Conservation (phyloP, 768 basidiomycete species). For the Tulasnella sp. region DNA sequence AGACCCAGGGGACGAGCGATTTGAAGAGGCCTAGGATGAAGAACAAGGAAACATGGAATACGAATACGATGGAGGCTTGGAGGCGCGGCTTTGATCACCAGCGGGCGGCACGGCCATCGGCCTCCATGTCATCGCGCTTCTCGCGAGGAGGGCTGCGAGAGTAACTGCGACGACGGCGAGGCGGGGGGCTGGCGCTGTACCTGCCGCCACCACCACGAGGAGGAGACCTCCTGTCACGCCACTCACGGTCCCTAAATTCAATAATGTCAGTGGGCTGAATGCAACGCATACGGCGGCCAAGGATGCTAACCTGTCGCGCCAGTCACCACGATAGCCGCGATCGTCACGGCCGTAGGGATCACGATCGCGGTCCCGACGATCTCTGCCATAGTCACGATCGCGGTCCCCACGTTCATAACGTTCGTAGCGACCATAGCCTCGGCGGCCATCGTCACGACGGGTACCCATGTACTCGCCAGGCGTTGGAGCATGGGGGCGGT, state of each 20-base stretch:
- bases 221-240: constrained; percentile 30
- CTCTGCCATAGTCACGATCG: constrained; percentile 47
- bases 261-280: constrained; percentile 10
- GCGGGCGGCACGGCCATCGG: neutral
- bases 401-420: constrained; percentile 40
- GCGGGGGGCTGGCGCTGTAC: constrained; percentile 27
- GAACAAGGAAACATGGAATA: constrained; percentile 5
- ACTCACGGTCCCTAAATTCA: constrained; percentile 29
- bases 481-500: constrained; percentile 89
- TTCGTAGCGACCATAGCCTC: constrained; percentile 32
- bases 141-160: constrained; percentile 77
- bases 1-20: constrained; percentile 7
- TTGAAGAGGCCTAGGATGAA: constrained; percentile 25
- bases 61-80: neutral
- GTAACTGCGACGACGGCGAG: constrained; percentile 60
- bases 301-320: constrained; percentile 32
- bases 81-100: neutral
- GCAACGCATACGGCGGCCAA: constrained; percentile 17
- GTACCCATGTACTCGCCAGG: constrained; percentile 98
- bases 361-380: constrained; percentile 39
- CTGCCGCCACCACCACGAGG: constrained; percentile 33
- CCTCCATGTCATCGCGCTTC: constrained; percentile 39
- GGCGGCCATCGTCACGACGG: constrained; percentile 47
- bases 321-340: constrained; percentile 42
- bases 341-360: constrained; percentile 43